A percentile compares a stretch with the other conserved stretches of the same genome.
These are phyloP conservation scores for Dactylis glomerata DNA, from an alignment of 176 grass and related monocot genomes.

Conservation along the genomic window DNA sequence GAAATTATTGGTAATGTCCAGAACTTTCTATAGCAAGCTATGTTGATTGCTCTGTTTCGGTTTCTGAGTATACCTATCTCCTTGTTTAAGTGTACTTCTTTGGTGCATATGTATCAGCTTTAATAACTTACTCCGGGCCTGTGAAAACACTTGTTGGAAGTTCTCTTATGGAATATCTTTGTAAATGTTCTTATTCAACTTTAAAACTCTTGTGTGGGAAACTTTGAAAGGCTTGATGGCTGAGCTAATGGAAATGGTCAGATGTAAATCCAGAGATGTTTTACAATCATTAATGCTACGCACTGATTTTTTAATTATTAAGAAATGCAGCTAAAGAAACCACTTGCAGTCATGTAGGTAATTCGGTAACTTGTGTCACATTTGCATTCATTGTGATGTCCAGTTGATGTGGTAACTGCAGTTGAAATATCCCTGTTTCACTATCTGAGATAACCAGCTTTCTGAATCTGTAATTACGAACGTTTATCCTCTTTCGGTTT, in stretches of 20 bases:
- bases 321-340: not conserved
- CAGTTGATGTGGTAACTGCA: slow-evolving; percentile 12
- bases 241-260: not conserved
- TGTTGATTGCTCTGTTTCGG: slow-evolving; percentile 13
- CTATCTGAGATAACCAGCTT: not conserved
- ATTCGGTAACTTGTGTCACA: not conserved
- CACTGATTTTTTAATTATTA: not conserved
- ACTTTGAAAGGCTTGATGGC: not conserved
- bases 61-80: not conserved
- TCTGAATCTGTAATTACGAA: not conserved
- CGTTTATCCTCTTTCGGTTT: not conserved
- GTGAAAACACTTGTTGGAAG: not conserved
- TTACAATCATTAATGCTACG: slow-evolving; percentile 2
- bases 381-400: slow-evolving; percentile 17
- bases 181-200: not conserved
- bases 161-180: not conserved
- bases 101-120: not conserved
- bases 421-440: not conserved
- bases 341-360: not conserved
- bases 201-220: not conserved
- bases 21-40: not conserved
- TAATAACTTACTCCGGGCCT: not conserved
- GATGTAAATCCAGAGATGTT: not conserved
- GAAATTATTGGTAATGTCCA: slow-evolving; percentile 75
- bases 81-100: not conserved